A percentile compares a stretch with the other conserved stretches of the same genome.
These are phyloP conservation scores for Phoma sp. DNA, from an alignment of 2,329 filamentous ascomycete species.

Conservation along the genomic window DNA sequence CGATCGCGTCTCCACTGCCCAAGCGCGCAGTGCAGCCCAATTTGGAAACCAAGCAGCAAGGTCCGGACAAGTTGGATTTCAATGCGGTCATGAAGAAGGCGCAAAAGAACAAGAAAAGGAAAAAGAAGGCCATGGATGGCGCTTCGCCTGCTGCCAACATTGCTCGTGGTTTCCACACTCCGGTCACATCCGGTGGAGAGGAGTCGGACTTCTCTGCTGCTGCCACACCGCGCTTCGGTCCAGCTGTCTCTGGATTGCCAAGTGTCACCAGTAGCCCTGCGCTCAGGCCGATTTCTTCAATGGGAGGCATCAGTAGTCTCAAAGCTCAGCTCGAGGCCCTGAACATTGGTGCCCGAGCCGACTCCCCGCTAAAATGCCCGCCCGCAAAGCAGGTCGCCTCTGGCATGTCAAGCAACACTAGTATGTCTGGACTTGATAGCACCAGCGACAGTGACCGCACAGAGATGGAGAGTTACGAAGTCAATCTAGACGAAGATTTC, in stretches of 20 bases:
- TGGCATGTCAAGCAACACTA: slow-evolving; percentile 63
- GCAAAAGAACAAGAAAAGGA: slow-evolving; percentile 50
- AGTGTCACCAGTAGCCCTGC: slow-evolving; percentile 62
- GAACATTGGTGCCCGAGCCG: slow-evolving; percentile 68
- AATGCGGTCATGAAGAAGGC: slow-evolving; percentile 48
- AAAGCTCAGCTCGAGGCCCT: slow-evolving; percentile 83
- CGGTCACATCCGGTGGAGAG: slow-evolving; percentile 61
- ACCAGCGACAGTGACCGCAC: slow-evolving; percentile 71
- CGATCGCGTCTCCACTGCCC: slow-evolving; percentile 43
- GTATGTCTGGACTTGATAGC: slow-evolving; percentile 59
- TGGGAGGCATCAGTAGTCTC: slow-evolving; percentile 80
- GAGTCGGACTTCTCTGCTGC: slow-evolving; percentile 59
- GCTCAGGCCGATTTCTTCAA: slow-evolving; percentile 58
- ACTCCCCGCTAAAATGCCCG: slow-evolving; percentile 58
- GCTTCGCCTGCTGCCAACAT: slow-evolving; percentile 42
- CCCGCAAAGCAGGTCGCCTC: slow-evolving; percentile 41
- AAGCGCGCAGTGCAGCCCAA: slow-evolving; percentile 35
- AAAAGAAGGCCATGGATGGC: slow-evolving; percentile 43
- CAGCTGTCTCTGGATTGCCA: slow-evolving; percentile 52
- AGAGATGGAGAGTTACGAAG: slow-evolving; percentile 83
- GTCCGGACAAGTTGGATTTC: slow-evolving; percentile 48
- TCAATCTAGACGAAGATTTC: slow-evolving; percentile 85
- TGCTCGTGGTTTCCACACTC: slow-evolving; percentile 60
- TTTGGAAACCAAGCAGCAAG: slow-evolving; percentile 32
- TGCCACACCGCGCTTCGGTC: slow-evolving; percentile 53